A percentile compares a stretch with the other conserved stretches of the same genome.
Evolutionary conservation across 2,329 filamentous ascomycete species (phyloP).

Genomic region (Sclerotinia nivalis): DNA sequence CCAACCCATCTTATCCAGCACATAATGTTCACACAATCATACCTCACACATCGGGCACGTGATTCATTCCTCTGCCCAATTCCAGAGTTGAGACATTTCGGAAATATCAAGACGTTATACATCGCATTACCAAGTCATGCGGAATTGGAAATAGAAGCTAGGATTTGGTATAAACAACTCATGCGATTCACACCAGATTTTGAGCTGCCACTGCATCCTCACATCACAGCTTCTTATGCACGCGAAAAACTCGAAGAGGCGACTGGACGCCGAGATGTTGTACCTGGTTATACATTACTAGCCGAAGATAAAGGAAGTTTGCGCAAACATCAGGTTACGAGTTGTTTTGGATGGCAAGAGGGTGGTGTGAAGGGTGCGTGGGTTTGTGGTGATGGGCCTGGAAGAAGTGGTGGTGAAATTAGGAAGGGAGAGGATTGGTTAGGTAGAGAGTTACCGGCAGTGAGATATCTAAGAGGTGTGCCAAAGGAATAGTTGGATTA

Average conservation of each 20-base stretch:
- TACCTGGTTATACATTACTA: constrained; percentile 8
- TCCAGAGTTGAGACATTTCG: not conserved
- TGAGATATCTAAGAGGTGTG: constrained; percentile 15
- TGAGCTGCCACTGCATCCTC: not conserved
- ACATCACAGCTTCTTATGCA: not conserved
- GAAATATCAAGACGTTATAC: constrained; percentile 4
- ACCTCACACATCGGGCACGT: not conserved
- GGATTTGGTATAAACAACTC: constrained; percentile 7
- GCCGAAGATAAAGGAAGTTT: not conserved
- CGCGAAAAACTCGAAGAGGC: not conserved
- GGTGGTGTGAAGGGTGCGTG: constrained; percentile 11
- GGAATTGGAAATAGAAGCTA: not conserved
- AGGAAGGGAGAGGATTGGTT: constrained; percentile 11
- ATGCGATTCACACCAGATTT: not conserved
- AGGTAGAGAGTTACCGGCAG: not conserved
- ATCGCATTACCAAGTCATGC: constrained; percentile 10
- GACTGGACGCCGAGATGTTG: not conserved
- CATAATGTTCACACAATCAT: constrained; percentile 18
- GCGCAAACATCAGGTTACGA: constrained; percentile 20
- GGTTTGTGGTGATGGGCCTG: constrained; percentile 12
- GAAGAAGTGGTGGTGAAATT: not conserved
- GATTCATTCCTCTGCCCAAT: constrained; percentile 16
- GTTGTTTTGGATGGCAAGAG: constrained; percentile 20
- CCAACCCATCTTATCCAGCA: constrained; percentile 7
- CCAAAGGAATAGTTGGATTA: not conserved